Percentiles rank a stretch among this genome's conserved stretches.
Conservation (phyloP, 805 yeast genomes). For the Komagataella ulmi region DNA sequence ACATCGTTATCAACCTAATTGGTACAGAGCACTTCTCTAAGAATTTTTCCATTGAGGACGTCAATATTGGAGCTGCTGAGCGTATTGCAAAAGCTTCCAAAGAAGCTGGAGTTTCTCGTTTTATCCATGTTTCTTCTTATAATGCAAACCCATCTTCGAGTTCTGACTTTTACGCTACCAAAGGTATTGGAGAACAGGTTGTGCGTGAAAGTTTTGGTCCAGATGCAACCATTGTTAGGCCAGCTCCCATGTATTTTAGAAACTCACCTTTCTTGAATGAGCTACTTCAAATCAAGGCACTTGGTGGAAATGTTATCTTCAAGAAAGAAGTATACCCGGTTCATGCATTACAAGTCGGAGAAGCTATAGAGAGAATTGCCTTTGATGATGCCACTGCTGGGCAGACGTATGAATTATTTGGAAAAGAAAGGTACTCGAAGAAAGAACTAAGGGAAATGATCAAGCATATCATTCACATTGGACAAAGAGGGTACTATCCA, state of each 20-base stretch:
- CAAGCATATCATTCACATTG: slow-evolving; percentile 28
- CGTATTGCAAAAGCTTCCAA: slow-evolving; percentile 64
- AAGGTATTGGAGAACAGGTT: slow-evolving; percentile 64
- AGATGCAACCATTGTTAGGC: slow-evolving; percentile 74
- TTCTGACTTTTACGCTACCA: slow-evolving; percentile 65
- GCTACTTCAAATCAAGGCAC: slow-evolving; percentile 38
- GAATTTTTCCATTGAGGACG: slow-evolving; percentile 73
- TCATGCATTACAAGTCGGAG: slow-evolving; percentile 68
- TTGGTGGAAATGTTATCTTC: slow-evolving; percentile 54
- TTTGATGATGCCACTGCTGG: slow-evolving; percentile 75
- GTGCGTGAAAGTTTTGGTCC: slow-evolving; percentile 51
- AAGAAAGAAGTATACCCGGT: slow-evolving; percentile 58
- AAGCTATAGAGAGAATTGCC: slow-evolving; percentile 66
- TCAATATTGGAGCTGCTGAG: slow-evolving; percentile 66
- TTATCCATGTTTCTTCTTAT: slow-evolving; percentile 68
- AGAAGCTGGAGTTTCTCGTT: slow-evolving; percentile 60
- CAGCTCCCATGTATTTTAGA: slow-evolving; percentile 67
- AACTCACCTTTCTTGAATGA: slow-evolving; percentile 58
- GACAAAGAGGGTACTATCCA: slow-evolving; percentile 20
- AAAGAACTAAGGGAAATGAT: slow-evolving; percentile 59
- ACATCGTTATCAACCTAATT: slow-evolving; percentile 68
- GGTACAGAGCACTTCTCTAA: slow-evolving; percentile 70
- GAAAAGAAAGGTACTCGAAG: slow-evolving; percentile 51
- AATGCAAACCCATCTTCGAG: slow-evolving; percentile 58
- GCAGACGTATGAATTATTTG: slow-evolving; percentile 59